phyloP scores from a whole-genome alignment of 2,329 filamentous ascomycete genomes.

The Pestalotiopsis sp. region DNA sequence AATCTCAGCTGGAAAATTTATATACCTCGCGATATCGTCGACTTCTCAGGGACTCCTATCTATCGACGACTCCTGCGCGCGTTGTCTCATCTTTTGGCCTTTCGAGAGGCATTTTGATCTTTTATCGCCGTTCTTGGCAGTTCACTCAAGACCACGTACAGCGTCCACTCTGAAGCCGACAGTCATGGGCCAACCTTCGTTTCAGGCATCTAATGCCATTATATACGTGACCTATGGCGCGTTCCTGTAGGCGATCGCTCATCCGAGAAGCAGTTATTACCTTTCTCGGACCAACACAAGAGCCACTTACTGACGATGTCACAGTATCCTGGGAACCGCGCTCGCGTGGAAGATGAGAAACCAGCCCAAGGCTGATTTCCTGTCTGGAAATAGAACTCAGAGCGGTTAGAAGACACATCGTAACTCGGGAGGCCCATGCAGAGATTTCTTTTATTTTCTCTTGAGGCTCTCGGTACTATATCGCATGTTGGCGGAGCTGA shows the following conservation, averaged over 20 bases:
- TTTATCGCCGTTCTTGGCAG: not conserved
- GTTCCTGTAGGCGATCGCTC: slow-evolving; percentile 66
- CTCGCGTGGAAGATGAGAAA: slow-evolving; percentile 61
- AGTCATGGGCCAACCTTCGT: slow-evolving; percentile 75
- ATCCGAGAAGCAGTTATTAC: not conserved
- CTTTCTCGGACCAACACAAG: not conserved
- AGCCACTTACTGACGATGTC: not conserved
- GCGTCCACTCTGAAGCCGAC: not conserved
- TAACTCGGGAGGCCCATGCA: slow-evolving; percentile 11
- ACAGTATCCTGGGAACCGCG: slow-evolving; percentile 65
- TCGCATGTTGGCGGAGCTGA: slow-evolving; percentile 31
- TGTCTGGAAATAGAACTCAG: slow-evolving; percentile 80
- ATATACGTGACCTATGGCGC: slow-evolving; percentile 79
- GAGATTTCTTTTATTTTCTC: not conserved
- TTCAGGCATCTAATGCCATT: slow-evolving; percentile 78
- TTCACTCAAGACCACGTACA: not conserved
- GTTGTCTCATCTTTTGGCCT: not conserved
- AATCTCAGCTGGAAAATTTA: not conserved
- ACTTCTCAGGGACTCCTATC: not conserved
- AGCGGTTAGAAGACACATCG: slow-evolving; percentile 64
- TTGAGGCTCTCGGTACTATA: not conserved
- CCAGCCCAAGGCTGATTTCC: slow-evolving; percentile 71
- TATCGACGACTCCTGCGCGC: not conserved
- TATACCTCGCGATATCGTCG: slow-evolving; percentile 3
- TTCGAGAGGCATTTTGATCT: not conserved